A percentile compares a stretch with the other conserved stretches of the same genome.
phyloP scores from a whole-genome alignment of 176 grass and related monocot species.

The Aegilops umbellulata region DNA sequence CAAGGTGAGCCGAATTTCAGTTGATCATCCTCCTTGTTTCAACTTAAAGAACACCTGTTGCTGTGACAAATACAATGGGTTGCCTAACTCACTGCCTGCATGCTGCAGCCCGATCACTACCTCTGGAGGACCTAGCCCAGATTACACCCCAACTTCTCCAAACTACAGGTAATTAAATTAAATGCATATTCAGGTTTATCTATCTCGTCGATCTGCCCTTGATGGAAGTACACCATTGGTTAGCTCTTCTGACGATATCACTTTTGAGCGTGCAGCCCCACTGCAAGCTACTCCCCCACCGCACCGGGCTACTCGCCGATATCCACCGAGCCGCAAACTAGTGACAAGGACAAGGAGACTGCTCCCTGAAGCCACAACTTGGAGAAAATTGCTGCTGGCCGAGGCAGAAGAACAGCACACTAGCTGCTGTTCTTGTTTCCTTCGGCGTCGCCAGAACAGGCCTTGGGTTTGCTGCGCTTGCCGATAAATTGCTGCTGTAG shows the following conservation, averaged over 20 bases:
- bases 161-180: conserved; percentile 65
- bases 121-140: conserved; percentile 59
- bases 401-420: neutral
- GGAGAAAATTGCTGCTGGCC: neutral
- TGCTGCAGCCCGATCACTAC: conserved; percentile 62
- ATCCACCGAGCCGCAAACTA: conserved; percentile 54
- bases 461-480: neutral
- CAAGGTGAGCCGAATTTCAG: conserved; percentile 42
- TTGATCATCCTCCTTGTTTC: neutral
- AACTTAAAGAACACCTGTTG: neutral
- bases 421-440: neutral
- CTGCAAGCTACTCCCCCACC: conserved; percentile 85
- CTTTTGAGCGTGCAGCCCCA: conserved; percentile 54
- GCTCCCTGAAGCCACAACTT: conserved; percentile 1
- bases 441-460: neutral
- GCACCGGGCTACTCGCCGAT: conserved; percentile 82
- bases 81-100: neutral
- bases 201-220: neutral
- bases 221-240: neutral
- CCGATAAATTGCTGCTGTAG: neutral
- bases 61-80: neutral
- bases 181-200: neutral
- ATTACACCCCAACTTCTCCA: conserved; percentile 91
- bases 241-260: neutral
- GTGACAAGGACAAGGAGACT: conserved; percentile 44